Percentiles rank a stretch among this genome's conserved stretches.
These are phyloP conservation scores for Obelidium mucronatum DNA, from an alignment of 192 early-diverging fungal genomes.

Conservation along the genomic window DNA sequence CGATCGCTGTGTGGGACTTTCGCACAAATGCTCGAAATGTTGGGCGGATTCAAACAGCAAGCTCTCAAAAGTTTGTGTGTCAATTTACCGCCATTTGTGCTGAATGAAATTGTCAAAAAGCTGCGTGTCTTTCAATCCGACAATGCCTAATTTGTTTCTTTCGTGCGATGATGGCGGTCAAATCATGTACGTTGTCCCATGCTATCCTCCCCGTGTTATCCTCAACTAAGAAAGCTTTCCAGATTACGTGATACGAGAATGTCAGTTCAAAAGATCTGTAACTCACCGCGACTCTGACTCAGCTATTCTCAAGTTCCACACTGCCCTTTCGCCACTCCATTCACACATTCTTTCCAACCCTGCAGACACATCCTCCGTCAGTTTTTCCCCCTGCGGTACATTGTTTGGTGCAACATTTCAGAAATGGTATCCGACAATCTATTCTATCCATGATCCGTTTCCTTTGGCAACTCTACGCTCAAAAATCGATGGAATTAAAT, in stretches of 20 bases:
- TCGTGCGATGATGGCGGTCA: constrained; percentile 6
- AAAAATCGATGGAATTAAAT: constrained; percentile 11
- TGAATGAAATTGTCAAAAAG: too few species aligned
- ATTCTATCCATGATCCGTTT: constrained; percentile 10
- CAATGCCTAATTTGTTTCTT: constrained; percentile 24
- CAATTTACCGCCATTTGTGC: too few species aligned
- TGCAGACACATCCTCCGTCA: constrained; percentile 10
- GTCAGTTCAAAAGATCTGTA: too few species aligned
- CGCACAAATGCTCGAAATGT: too few species aligned
- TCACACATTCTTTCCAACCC: constrained; percentile 1
- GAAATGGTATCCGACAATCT: constrained; percentile 29
- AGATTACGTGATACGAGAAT: too few species aligned
- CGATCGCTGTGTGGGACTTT: constrained; percentile 28
- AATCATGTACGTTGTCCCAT: constrained; percentile 14
- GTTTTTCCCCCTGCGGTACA: constrained; percentile 32
- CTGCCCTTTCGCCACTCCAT: background rate
- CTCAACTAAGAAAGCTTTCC: too few species aligned
- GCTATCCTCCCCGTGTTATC: background rate
- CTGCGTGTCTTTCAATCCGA: constrained; percentile 31
- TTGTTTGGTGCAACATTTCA: constrained; percentile 26
- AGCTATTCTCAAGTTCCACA: background rate
- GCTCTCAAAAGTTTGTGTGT: too few species aligned
- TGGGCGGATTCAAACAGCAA: too few species aligned
- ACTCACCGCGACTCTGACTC: background rate
- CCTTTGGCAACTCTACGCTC: constrained; percentile 20